A percentile compares a stretch with the other conserved stretches of the same genome.
Conservation (phyloP, 2,329 filamentous ascomycete species). For the Nemania sp. region DNA sequence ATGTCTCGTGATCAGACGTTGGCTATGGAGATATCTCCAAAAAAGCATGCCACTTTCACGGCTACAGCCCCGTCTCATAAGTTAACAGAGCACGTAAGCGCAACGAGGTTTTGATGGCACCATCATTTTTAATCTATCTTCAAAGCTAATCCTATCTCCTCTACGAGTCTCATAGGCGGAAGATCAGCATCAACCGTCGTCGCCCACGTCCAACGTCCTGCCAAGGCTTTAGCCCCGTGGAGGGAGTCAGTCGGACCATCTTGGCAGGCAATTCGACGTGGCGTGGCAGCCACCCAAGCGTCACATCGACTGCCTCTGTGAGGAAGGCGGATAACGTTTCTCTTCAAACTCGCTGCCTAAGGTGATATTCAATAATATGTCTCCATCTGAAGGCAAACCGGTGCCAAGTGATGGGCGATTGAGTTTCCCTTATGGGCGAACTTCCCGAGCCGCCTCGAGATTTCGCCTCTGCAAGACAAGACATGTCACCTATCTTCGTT, state of each 20-base stretch:
- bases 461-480: conserved; percentile 11
- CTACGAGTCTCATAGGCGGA: neutral
- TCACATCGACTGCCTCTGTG: conserved; percentile 5
- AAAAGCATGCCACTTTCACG: no score
- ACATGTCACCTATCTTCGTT: conserved; percentile 9
- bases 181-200: neutral
- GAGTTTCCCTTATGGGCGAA: conserved; percentile 16
- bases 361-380: conserved; percentile 21
- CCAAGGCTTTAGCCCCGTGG: conserved; percentile 15
- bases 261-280: neutral
- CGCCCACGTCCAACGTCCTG: conserved; percentile 8
- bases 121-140: neutral
- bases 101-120: no score
- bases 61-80: no score
- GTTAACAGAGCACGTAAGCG: no score
- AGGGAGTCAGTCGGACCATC: conserved; percentile 8
- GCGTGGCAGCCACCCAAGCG: neutral
- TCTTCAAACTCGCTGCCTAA: conserved; percentile 9
- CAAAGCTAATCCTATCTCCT: neutral
- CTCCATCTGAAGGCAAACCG: conserved; percentile 13
- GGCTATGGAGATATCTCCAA: neutral
- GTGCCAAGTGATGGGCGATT: conserved; percentile 14
- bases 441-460: conserved; percentile 10
- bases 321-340: conserved; percentile 12
- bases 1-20: conserved; percentile 1